These are phyloP conservation scores for Dipteronia sinensis DNA, from an alignment of 345 rosid species.

Conservation along the genomic window DNA sequence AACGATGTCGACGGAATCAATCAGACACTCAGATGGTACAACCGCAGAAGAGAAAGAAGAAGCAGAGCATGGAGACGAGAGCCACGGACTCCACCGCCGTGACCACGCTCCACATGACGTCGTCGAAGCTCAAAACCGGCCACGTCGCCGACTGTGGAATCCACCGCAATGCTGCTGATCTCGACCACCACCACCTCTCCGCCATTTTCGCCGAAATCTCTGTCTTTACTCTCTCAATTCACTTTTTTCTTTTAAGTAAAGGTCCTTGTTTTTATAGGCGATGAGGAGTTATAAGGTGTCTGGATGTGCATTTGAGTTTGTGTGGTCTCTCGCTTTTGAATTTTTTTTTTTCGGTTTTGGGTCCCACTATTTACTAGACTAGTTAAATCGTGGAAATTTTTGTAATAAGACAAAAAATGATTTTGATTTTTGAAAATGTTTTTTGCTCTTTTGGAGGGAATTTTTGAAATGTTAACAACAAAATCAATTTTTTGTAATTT, in stretches of 20 bases:
- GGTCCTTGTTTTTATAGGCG: background rate
- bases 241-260: no score
- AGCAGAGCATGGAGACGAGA: conserved; percentile 80
- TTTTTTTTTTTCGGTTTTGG: background rate
- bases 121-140: conserved; percentile 58
- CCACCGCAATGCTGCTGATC: conserved; percentile 37
- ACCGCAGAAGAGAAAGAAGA: conserved; percentile 89
- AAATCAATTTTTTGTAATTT: background rate
- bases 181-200: conserved; percentile 29
- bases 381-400: background rate
- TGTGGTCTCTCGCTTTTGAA: background rate
- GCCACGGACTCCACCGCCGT: conserved; percentile 86
- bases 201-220: conserved; percentile 29
- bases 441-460: background rate
- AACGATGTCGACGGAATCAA: no score
- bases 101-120: conserved; percentile 66
- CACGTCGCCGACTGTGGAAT: conserved; percentile 24
- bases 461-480: background rate
- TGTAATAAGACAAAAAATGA: background rate
- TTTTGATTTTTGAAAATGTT: background rate
- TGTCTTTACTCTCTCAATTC: background rate
- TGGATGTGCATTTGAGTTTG: background rate
- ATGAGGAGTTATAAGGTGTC: background rate
- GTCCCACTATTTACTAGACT: background rate
- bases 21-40: conserved; percentile 53